Percentiles rank a stretch among this genome's conserved stretches.
These are phyloP conservation scores for Hevea brasiliensis DNA, from an alignment of 345 rosid genomes.

Conservation along the genomic window DNA sequence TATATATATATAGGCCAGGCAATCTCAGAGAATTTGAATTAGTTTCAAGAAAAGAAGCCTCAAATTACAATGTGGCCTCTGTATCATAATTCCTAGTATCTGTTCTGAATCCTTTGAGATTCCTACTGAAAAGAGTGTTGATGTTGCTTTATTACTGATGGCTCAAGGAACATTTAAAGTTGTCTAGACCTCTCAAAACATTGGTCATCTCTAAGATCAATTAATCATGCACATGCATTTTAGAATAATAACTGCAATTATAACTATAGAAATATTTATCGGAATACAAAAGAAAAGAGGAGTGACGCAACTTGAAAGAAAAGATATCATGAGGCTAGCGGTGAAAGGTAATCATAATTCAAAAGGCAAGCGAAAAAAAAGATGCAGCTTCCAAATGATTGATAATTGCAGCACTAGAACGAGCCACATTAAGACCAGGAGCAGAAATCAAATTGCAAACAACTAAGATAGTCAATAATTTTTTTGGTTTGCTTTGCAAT, in stretches of 20 bases:
- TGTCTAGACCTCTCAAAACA: neutral
- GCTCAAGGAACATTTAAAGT: neutral
- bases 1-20: too few relatives aligned
- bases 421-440: neutral
- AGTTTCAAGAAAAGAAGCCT: too few relatives aligned
- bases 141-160: neutral
- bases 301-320: neutral
- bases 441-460: neutral
- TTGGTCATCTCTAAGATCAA: neutral
- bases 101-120: neutral
- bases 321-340: neutral
- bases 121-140: neutral
- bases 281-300: neutral
- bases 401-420: neutral
- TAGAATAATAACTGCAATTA: neutral
- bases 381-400: neutral
- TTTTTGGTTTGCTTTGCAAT: neutral
- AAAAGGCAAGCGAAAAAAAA: neutral
- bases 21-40: neutral
- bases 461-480: neutral
- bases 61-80: too few relatives aligned
- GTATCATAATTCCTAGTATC: neutral
- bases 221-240: neutral
- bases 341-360: neutral
- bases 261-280: neutral